phyloP scores from a whole-genome alignment of 2,329 filamentous ascomycete species.

The Colletotrichum somersetense region DNA sequence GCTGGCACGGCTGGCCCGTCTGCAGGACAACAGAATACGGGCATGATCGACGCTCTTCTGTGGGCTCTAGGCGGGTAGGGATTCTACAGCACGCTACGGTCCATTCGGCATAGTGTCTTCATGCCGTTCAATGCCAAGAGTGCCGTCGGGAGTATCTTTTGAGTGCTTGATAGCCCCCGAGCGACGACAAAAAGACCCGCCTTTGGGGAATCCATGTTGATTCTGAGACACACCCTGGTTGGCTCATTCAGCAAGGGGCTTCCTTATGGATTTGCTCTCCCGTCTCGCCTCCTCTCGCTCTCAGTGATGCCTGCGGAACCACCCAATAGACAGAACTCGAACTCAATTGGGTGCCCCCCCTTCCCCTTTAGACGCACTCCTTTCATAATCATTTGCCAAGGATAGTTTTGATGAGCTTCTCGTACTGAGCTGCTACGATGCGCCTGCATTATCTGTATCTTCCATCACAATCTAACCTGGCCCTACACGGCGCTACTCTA shows the following conservation, averaged over 20 bases:
- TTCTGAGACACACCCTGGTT: slow-evolving; percentile 52
- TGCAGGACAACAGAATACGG: slow-evolving; percentile 44
- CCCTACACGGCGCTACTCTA: slow-evolving; percentile 29
- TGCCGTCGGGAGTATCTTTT: slow-evolving; percentile 34
- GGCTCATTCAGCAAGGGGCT: slow-evolving; percentile 34
- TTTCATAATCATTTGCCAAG: slow-evolving; percentile 40
- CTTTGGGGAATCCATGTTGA: slow-evolving; percentile 51
- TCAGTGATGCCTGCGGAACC: slow-evolving; percentile 13
- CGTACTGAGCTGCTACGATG: slow-evolving; percentile 36
- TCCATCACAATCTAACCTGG: slow-evolving; percentile 21
- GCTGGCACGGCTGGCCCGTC: slow-evolving; percentile 41
- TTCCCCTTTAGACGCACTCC: slow-evolving; percentile 31
- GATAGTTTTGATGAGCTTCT: slow-evolving; percentile 42
- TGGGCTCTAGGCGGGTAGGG: slow-evolving; percentile 44
- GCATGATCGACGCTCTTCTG: slow-evolving; percentile 48
- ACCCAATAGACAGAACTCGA: slow-evolving; percentile 15
- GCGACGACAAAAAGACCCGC: slow-evolving; percentile 29
- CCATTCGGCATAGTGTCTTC: slow-evolving; percentile 34
- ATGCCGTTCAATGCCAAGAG: slow-evolving; percentile 38
- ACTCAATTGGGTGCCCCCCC: slow-evolving; percentile 16
- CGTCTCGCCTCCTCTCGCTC: slow-evolving; percentile 27
- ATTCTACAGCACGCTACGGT: slow-evolving; percentile 23
- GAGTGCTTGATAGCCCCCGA: slow-evolving; percentile 34
- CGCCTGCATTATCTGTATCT: slow-evolving; percentile 19
- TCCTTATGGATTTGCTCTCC: slow-evolving; percentile 29